A percentile compares a stretch with the other conserved stretches of the same genome.
Conservation (phyloP, 164 flowering plant species). For the Chloranthus sessilifolius region DNA sequence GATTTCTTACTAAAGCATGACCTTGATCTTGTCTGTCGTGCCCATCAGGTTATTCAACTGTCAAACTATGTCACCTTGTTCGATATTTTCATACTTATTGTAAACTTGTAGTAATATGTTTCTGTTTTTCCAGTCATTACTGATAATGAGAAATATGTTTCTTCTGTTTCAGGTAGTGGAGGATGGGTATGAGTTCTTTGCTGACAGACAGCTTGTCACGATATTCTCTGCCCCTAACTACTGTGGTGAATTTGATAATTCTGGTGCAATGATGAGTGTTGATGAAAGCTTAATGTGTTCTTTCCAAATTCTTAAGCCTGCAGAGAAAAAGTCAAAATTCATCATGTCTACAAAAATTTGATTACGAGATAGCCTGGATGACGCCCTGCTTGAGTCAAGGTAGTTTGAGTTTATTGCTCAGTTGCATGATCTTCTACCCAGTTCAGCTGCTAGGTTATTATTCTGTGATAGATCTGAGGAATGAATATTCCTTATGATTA, state of each 20-base stretch:
- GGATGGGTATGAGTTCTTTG: constrained; percentile 89
- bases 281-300: constrained; percentile 88
- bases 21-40: constrained; percentile 84
- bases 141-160: too few species aligned
- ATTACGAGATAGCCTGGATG: constrained; percentile 3
- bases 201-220: constrained; percentile 78
- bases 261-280: constrained; percentile 94
- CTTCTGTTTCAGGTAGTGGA: constrained; percentile 65
- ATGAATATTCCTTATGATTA: too few species aligned
- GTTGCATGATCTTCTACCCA: too few species aligned
- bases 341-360: constrained; percentile 31
- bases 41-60: constrained; percentile 57
- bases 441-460: too few species aligned
- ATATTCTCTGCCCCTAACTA: constrained; percentile 87
- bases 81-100: too few species aligned
- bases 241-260: constrained; percentile 88
- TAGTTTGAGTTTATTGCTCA: background rate
- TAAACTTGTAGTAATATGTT: too few species aligned
- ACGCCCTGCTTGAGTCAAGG: too few species aligned
- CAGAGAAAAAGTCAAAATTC: constrained; percentile 48
- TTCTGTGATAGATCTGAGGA: too few species aligned
- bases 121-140: too few species aligned
- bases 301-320: constrained; percentile 78
- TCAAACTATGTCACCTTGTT: background rate
- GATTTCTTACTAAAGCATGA: constrained; percentile 69